Conservation (phyloP, 2,329 filamentous ascomycete genomes). For the Talaromyces rugulosus region DNA sequence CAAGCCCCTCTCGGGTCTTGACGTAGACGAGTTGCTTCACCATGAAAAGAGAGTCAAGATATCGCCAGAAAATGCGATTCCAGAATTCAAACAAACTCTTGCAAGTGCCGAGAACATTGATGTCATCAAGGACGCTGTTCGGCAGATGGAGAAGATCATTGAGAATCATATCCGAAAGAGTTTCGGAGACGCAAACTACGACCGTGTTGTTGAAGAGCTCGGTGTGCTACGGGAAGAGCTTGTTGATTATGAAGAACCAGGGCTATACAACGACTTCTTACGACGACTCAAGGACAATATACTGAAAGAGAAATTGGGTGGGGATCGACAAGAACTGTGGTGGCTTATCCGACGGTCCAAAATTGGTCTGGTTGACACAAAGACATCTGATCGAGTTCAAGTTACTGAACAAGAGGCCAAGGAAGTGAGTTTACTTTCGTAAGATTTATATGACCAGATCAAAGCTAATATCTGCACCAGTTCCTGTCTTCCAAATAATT, state of each 20-base stretch:
- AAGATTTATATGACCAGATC: neutral
- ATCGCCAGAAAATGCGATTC: slow-evolving; percentile 70
- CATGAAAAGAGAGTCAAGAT: slow-evolving; percentile 52
- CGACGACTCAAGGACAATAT: slow-evolving; percentile 67
- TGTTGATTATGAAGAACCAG: slow-evolving; percentile 69
- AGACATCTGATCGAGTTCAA: slow-evolving; percentile 59
- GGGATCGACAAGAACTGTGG: slow-evolving; percentile 80
- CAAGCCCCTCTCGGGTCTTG: slow-evolving; percentile 84
- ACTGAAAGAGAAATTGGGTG: slow-evolving; percentile 64
- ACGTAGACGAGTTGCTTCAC: slow-evolving; percentile 76
- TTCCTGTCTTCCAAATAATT: slow-evolving; percentile 19
- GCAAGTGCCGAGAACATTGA: slow-evolving; percentile 56
- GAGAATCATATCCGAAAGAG: slow-evolving; percentile 65
- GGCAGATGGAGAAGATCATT: slow-evolving; percentile 72
- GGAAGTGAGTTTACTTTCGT: slow-evolving; percentile 35
- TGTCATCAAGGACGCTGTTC: slow-evolving; percentile 62
- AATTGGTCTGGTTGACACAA: slow-evolving; percentile 69
- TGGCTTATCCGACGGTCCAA: slow-evolving; percentile 62
- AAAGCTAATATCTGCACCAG: slow-evolving; percentile 14
- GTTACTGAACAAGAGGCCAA: slow-evolving; percentile 69
- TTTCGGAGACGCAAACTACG: slow-evolving; percentile 71
- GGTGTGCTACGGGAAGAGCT: slow-evolving; percentile 75
- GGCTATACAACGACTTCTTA: slow-evolving; percentile 71
- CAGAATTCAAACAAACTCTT: slow-evolving; percentile 83
- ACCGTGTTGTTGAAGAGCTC: slow-evolving; percentile 69